Percentiles rank a stretch among this genome's conserved stretches.
Conservation (phyloP, 192 early-diverging fungal genomes). For the Pecoramyces ruminantium region DNA sequence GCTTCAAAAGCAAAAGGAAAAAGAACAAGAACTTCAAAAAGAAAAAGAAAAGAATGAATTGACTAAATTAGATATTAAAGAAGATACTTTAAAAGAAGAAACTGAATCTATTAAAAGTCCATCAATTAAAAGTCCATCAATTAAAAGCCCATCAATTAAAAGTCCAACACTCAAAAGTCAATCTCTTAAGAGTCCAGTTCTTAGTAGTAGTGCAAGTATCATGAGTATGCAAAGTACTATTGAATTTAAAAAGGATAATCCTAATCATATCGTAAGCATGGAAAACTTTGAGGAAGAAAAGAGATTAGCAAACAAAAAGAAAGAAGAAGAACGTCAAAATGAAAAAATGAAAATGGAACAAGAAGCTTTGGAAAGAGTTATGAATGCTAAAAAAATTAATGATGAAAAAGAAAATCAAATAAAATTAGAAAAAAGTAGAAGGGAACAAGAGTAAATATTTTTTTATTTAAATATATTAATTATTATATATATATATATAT, state of each 20-base stretch:
- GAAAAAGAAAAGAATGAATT: neutral
- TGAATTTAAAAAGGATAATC: neutral
- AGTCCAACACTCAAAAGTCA: no score
- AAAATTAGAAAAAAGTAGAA: neutral
- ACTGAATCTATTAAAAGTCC: neutral
- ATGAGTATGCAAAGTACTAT: neutral
- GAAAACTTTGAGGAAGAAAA: neutral
- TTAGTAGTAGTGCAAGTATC: neutral
- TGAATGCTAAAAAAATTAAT: neutral
- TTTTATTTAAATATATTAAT: no score
- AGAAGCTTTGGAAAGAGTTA: neutral
- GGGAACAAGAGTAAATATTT: neutral
- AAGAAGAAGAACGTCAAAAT: neutral
- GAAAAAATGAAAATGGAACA: neutral
- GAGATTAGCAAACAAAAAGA: neutral
- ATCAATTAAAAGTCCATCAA: neutral
- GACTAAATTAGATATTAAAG: neutral
- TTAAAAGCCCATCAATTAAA: no score
- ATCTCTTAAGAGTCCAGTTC: neutral
- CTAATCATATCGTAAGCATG: no score
- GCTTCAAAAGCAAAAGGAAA: no score
- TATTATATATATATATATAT: no score
- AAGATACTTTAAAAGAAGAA: neutral
- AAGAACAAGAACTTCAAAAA: no score
- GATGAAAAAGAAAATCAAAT: neutral